These are phyloP conservation scores for Diaporthe citriasiana DNA, from an alignment of 2,329 filamentous ascomycete species.

Conservation along the genomic window DNA sequence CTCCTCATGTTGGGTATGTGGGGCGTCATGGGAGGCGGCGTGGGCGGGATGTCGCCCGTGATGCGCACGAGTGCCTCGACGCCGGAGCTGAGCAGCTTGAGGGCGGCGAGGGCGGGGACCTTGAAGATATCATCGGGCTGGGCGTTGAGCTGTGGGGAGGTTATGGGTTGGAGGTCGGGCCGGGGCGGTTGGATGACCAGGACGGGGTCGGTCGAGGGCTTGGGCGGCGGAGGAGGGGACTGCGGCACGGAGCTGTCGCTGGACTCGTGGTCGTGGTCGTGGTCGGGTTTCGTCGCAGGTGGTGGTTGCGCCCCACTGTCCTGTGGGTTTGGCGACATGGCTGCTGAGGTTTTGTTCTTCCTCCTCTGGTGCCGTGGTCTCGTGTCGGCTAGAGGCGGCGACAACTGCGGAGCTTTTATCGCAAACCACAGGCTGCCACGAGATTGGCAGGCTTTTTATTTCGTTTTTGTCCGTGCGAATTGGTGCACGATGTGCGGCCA, in stretches of 20 bases:
- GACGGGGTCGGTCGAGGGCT: conserved; percentile 55
- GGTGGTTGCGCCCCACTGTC: conserved; percentile 29
- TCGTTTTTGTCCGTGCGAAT: background rate
- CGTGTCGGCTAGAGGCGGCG: background rate
- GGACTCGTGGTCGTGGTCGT: conserved; percentile 7
- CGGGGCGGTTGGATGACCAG: conserved; percentile 45
- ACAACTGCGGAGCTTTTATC: background rate
- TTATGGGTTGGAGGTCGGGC: conserved; percentile 46
- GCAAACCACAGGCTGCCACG: background rate
- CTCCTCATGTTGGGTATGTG: conserved; percentile 75
- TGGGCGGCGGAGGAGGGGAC: conserved; percentile 55
- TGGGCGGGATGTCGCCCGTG: conserved; percentile 85
- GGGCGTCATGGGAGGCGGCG: conserved; percentile 76
- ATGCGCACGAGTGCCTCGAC: conserved; percentile 79
- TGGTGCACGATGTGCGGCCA: background rate
- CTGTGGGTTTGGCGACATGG: conserved; percentile 42
- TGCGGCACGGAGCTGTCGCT: conserved; percentile 48
- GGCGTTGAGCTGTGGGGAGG: conserved; percentile 49
- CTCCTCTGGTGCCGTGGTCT: background rate
- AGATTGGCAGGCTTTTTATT: background rate
- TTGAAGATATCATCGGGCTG: conserved; percentile 77
- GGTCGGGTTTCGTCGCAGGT: background rate
- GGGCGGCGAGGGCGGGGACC: conserved; percentile 79
- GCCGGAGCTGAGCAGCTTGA: conserved; percentile 82
- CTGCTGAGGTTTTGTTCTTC: background rate